Percentiles rank a stretch among this genome's conserved stretches.
Conservation (phyloP, 2,329 filamentous ascomycete genomes). For the Paecilomyces niveus region DNA sequence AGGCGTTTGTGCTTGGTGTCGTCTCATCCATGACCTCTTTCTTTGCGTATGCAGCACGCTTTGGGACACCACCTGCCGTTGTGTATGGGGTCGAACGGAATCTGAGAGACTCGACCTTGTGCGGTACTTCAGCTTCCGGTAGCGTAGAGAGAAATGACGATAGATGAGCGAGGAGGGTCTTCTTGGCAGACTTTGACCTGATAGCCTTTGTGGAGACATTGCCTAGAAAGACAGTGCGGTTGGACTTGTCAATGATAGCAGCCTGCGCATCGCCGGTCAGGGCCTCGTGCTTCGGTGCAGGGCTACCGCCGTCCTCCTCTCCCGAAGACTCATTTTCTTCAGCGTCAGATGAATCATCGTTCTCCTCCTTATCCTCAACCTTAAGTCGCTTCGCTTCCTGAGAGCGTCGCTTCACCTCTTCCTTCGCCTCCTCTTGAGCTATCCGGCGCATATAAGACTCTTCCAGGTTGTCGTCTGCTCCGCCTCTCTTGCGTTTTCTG, state of each 20-base stretch:
- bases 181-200: constrained; percentile 72
- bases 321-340: constrained; percentile 21
- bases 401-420: constrained; percentile 24
- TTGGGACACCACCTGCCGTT: constrained; percentile 63
- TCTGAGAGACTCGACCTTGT: constrained; percentile 81
- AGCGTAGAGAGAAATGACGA: constrained; percentile 61
- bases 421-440: constrained; percentile 35
- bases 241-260: constrained; percentile 71
- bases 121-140: constrained; percentile 44
- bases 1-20: constrained; percentile 88
- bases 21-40: constrained; percentile 86
- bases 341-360: constrained; percentile 17
- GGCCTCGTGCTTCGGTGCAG: constrained; percentile 33
- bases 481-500: constrained; percentile 49
- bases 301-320: constrained; percentile 19
- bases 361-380: constrained; percentile 37
- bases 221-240: constrained; percentile 83
- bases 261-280: constrained; percentile 27
- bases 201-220: constrained; percentile 84
- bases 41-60: constrained; percentile 89
- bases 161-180: constrained; percentile 68
- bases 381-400: constrained; percentile 34
- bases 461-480: constrained; percentile 41
- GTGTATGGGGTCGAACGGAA: constrained; percentile 91
- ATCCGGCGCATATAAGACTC: constrained; percentile 38